Evolutionary conservation across 257 asterid genomes (phyloP).

Genomic region (Plectranthus barbatus): DNA sequence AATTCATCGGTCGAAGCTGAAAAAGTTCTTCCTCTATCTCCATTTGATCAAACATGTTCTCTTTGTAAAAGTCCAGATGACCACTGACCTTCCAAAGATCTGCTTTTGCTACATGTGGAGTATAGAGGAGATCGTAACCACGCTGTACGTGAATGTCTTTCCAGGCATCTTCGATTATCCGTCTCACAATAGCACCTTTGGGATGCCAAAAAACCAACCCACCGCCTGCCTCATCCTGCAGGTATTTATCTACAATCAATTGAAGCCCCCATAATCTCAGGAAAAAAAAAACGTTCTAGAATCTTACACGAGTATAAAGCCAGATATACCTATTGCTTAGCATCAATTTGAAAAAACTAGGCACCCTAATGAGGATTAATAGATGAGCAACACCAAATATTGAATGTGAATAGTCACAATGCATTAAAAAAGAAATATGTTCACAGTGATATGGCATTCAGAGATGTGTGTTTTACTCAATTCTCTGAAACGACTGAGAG

Average conservation of each 20-base stretch:
- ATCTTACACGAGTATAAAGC: constrained; percentile 1
- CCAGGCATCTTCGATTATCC: constrained; percentile 90
- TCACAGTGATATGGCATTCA: neutral
- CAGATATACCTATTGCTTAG: neutral
- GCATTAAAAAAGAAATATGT: neutral
- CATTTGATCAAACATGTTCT: constrained; percentile 94
- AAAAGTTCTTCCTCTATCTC: constrained; percentile 82
- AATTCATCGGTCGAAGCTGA: constrained; percentile 99
- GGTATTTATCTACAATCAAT: constrained; percentile 16
- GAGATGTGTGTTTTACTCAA: neutral
- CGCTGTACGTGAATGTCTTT: constrained; percentile 60
- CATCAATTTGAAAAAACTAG: neutral
- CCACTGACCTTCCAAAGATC: constrained; percentile 98
- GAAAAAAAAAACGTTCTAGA: neutral
- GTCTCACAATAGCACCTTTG: constrained; percentile 83
- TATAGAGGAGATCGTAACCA: constrained; percentile 89
- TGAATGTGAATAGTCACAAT: neutral
- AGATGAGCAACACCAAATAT: neutral
- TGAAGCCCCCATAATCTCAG: constrained; percentile 18
- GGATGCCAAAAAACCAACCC: constrained; percentile 99
- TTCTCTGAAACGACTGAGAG: neutral
- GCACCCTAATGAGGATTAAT: neutral
- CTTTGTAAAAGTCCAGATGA: constrained; percentile 88
- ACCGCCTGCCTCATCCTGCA: constrained; percentile 99
- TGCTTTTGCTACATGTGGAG: constrained; percentile 95